Evolutionary conservation across 495 filamentous ascomycete species (phyloP), one percentile per base, ranked within the genome.

Genomic region (Penicillium manginii): DNA sequence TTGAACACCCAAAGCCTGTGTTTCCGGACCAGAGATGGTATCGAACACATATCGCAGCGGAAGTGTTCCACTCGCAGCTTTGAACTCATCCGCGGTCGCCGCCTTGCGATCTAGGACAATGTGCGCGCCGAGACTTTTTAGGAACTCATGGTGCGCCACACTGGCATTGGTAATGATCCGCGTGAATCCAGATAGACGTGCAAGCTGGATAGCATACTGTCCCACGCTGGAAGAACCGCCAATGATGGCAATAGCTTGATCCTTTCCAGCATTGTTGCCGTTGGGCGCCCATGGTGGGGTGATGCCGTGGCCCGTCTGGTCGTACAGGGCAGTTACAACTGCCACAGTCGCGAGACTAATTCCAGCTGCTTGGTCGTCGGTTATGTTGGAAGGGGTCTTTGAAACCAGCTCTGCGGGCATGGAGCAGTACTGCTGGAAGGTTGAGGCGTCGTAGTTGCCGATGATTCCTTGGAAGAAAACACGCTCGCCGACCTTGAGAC

Each of bases 161-260:
- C 79, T 81, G 7, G 78, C 79, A 17, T 75, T 81, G 19, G 70
- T 77, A 47, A 78, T 76, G 15, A 83, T 78, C 4, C 65, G 69
- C 19, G 58, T 52, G 50, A 75, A 81, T 1, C 81, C 81, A 2
- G 77, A 52, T 3, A 70, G 50, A 15, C 65, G 67, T 4, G 78
- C 79, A 11, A 73, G 35, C 58, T 84, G 80, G 5, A 83, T 69
- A 0, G 70, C 70, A 45, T 71, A 67, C 19, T 67, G 72, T 0
- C 80, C 79, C 9, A 83, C 70, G 26, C 71, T 75, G 11, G 73
- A 74, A n/a, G 75, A 63, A 6, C 66, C 81, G 9, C 80, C 81
- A 67, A 79, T 78, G 40, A 83, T 62, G n/a, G 80, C 64, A 22
- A 80, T 73, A 1, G 64, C 64, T 18, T 67, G 52, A n/a, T 61